Evolutionary conservation across 2,329 filamentous ascomycete species (phyloP).

Genomic region (Xylariomycetidae sp.): DNA sequence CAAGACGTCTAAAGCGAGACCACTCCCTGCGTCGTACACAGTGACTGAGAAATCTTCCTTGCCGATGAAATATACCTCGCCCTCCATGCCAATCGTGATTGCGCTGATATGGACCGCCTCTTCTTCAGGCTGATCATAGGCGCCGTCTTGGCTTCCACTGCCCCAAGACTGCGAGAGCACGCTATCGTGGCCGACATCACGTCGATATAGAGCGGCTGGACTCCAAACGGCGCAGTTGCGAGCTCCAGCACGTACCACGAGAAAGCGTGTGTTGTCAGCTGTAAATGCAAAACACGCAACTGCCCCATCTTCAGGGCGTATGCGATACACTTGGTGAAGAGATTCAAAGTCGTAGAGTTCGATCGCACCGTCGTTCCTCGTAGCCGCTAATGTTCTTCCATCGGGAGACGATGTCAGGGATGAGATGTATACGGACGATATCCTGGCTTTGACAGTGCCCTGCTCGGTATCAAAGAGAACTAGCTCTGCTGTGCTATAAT

Average conservation of each 20-base stretch:
- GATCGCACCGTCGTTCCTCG: conserved; percentile 2
- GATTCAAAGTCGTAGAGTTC: conserved; percentile 7
- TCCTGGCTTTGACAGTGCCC: conserved; percentile 1
- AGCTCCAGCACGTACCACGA: conserved; percentile 2
- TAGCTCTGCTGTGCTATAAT: conserved; percentile 4
- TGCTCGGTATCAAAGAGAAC: conserved; percentile 4
- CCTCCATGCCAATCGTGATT: neutral
- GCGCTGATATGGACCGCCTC: neutral
- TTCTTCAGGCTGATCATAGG: neutral
- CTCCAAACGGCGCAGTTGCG: conserved; percentile 3
- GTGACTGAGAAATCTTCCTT: conserved; percentile 1
- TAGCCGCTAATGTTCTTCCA: conserved; percentile 1
- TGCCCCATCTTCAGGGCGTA: conserved; percentile 2
- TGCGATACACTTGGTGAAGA: conserved; percentile 4
- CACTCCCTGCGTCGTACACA: neutral
- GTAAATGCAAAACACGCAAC: conserved; percentile 1
- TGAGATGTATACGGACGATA: neutral
- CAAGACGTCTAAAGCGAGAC: neutral
- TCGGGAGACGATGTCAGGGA: conserved; percentile 2
- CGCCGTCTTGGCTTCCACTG: conserved; percentile 2
- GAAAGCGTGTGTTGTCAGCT: conserved; percentile 3
- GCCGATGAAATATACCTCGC: neutral
- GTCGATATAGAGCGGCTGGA: conserved; percentile 3
- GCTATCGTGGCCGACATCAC: conserved; percentile 5
- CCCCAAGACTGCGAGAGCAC: conserved; percentile 3